Percentiles rank a stretch among this genome's conserved stretches.
phyloP scores from a whole-genome alignment of 805 yeast species.

The Candida stauntonica region DNA sequence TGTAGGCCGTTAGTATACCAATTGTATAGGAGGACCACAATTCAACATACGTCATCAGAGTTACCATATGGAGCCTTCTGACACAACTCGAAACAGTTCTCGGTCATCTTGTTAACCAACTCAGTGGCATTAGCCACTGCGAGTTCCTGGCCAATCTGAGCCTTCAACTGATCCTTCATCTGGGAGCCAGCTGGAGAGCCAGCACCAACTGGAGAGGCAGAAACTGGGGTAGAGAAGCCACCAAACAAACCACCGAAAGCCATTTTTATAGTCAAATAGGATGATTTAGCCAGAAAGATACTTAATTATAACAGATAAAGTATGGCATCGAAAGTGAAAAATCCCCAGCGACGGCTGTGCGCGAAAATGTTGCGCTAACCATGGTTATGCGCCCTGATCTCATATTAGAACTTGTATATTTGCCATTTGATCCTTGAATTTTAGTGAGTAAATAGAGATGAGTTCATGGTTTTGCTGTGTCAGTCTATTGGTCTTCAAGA shows the following conservation, averaged over 20 bases:
- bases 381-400: too few relatives aligned
- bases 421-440: too few relatives aligned
- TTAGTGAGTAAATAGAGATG: too few relatives aligned
- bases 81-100: constrained; percentile 83
- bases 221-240: constrained; percentile 25
- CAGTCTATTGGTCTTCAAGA: too few relatives aligned
- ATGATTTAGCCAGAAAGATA: too few relatives aligned
- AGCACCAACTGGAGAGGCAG: constrained; percentile 21
- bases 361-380: too few relatives aligned
- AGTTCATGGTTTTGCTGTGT: too few relatives aligned
- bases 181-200: constrained; percentile 30
- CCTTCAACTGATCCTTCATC: constrained; percentile 59
- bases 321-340: too few relatives aligned
- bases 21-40: neutral
- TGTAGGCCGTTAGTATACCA: constrained; percentile 9
- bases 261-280: constrained; percentile 16
- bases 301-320: too few relatives aligned
- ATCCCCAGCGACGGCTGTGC: too few relatives aligned
- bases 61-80: constrained; percentile 54
- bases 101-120: constrained; percentile 77
- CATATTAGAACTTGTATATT: too few relatives aligned
- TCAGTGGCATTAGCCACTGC: constrained; percentile 92
- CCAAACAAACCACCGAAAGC: constrained; percentile 29
- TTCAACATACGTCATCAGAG: constrained; percentile 43
- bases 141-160: constrained; percentile 72